A percentile compares a stretch with the other conserved stretches of the same genome.
phyloP scores from a whole-genome alignment of 2,329 filamentous ascomycete genomes.

The Biscogniauxia marginata region DNA sequence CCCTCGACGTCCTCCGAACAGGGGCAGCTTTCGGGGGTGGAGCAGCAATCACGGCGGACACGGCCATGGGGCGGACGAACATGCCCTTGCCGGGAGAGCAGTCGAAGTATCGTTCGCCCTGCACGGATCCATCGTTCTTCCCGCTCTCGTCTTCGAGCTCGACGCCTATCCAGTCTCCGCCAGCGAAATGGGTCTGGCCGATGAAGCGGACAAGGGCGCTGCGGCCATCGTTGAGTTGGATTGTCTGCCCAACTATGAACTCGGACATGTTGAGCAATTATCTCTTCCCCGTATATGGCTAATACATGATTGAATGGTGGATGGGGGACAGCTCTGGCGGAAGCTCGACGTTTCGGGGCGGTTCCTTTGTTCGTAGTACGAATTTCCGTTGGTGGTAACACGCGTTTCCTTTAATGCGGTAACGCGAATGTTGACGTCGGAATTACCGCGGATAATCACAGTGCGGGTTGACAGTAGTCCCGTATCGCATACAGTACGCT shows the following conservation, averaged over 20 bases:
- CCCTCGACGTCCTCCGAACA: constrained; percentile 40
- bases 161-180: constrained; percentile 85
- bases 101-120: constrained; percentile 85
- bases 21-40: constrained; percentile 40
- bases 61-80: constrained; percentile 75
- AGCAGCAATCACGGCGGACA: constrained; percentile 57
- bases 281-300: constrained; percentile 8
- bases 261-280: constrained; percentile 51
- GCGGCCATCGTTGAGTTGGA: constrained; percentile 77
- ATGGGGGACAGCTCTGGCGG: neutral
- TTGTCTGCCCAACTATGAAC: constrained; percentile 66
- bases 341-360: neutral
- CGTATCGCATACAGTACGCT: neutral
- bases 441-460: constrained; percentile 12
- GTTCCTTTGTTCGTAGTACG: neutral
- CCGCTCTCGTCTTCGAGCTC: constrained; percentile 79
- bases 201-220: constrained; percentile 77
- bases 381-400: constrained; percentile 4
- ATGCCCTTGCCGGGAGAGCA: constrained; percentile 76
- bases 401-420: constrained; percentile 12
- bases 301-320: constrained; percentile 21
- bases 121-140: constrained; percentile 92
- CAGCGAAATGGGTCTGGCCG: constrained; percentile 75
- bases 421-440: constrained; percentile 15
- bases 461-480: neutral